Base-by-base conservation (phyloP, 345 rosid genomes). In the Lenwebbia sp. region DNA sequence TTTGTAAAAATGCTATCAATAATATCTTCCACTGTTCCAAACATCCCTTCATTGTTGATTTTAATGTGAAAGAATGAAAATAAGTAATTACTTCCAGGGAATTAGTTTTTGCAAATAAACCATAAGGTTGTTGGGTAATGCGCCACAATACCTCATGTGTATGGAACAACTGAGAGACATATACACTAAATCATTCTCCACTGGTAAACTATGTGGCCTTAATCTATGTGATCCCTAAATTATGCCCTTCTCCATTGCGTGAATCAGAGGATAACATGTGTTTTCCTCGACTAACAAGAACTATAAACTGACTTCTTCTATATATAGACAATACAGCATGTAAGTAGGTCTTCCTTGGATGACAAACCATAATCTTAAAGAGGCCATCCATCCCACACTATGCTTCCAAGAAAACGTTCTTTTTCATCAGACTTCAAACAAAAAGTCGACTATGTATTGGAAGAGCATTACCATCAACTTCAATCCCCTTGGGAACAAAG, bases 401-500 rank as follows among this genome's bases (percentile, higher is more conserved):
- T 30, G 57, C 1, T 53, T 40, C 84, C 55, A 53, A 83, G 55
- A 55, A 28, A 83, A n/a, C 23, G 10, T 55, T 52, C 13, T 83
- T 83, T 83, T 50, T 53, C 44, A 30, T 37, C 26, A 83, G 4
- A 53, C 15, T 50, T 51, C 14, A 52, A 23, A 83, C 44, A 62
- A 50, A 60, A 60, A 58, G 17, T 55, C 12, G 0, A 57, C 50
- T 5, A 40, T 10, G 76, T 0, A 86, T 57, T 21, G 1, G 49
- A 26, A 26, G 41, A 60, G 47, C 57, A 82, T 82, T 94, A 97
- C 99, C 99, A 90, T 97, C 99, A 89, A 97, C 96, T 94, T 97
- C 98, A 87, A 97, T 97, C 89, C 99, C 99, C 90, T 95, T 95
- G 62, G 99, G 99, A 28, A 97, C 99, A 89, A 97, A 96, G 14